These are phyloP conservation scores for Solanum neorickii DNA, from an alignment of 257 asterid genomes.

Conservation along the genomic window DNA sequence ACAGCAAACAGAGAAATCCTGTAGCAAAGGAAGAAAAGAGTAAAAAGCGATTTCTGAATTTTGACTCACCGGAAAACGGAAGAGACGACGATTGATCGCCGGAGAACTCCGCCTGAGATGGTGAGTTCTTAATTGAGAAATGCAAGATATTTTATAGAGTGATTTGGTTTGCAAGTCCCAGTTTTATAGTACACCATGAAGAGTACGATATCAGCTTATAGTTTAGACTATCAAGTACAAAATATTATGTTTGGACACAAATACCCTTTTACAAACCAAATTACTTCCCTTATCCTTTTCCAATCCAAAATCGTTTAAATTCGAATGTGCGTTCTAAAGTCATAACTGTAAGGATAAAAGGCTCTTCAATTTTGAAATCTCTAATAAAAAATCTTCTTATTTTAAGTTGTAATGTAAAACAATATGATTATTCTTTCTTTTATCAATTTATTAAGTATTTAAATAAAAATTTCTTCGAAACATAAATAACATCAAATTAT, in stretches of 20 bases:
- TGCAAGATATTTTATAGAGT: neutral
- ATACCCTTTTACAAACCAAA: neutral
- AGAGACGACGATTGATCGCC: neutral
- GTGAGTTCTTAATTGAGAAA: neutral
- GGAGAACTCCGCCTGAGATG: neutral
- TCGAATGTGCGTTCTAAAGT: no score
- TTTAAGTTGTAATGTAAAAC: no score
- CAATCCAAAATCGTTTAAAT: no score
- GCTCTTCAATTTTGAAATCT: fast-evolving
- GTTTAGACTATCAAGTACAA: neutral
- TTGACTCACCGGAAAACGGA: neutral
- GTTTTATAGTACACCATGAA: neutral
- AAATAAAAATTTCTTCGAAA: no score
- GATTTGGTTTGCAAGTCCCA: neutral
- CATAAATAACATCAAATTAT: no score
- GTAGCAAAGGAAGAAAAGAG: neutral
- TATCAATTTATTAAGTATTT: no score
- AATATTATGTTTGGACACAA: neutral
- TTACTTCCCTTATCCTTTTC: no score
- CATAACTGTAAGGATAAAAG: no score
- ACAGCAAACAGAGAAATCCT: neutral
- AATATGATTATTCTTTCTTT: no score
- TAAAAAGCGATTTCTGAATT: neutral
- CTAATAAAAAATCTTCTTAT: no score
- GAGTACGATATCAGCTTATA: neutral